Evolutionary conservation across 2,329 filamentous ascomycete species (phyloP).

Genomic region (Aspergillus cejpii): DNA sequence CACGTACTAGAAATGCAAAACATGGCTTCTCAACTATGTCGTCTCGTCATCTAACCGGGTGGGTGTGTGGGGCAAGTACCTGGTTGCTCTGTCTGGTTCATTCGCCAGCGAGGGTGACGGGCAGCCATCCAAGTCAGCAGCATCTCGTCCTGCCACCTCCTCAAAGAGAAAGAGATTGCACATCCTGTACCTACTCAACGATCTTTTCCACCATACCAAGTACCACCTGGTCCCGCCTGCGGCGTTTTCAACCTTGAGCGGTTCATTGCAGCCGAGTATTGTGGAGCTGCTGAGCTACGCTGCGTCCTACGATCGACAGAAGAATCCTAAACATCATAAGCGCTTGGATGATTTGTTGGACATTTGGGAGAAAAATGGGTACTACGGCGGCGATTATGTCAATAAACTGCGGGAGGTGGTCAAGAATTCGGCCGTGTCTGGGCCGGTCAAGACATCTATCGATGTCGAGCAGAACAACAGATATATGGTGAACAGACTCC

Average conservation of each 20-base stretch:
- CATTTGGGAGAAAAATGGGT: conserved; percentile 63
- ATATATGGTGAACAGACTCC: conserved; percentile 42
- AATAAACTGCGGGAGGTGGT: conserved; percentile 55
- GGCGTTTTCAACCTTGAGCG: conserved; percentile 47
- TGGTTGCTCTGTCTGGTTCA: conserved; percentile 61
- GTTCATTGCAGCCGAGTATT: conserved; percentile 54
- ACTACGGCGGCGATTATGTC: conserved; percentile 53
- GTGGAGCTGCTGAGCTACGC: conserved; percentile 55
- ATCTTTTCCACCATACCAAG: conserved; percentile 65
- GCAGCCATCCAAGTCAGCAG: conserved; percentile 20
- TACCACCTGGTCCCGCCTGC: conserved; percentile 43
- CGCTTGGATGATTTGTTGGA: conserved; percentile 60
- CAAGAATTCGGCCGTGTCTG: conserved; percentile 38
- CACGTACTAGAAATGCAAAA: conserved; percentile 68
- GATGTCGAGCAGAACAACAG: conserved; percentile 20
- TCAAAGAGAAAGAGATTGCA: conserved; percentile 64
- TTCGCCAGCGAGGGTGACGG: conserved; percentile 34
- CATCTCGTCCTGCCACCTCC: conserved; percentile 38
- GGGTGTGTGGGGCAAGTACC: conserved; percentile 65
- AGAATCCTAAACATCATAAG: conserved; percentile 58
- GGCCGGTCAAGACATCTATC: conserved; percentile 25
- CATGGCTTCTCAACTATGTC: conserved; percentile 71
- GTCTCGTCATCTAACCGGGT: conserved; percentile 60
- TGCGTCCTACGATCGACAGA: conserved; percentile 49
- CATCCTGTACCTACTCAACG: conserved; percentile 70